A percentile compares a stretch with the other conserved stretches of the same genome.
Evolutionary conservation across 345 rosid genomes (phyloP).

Genomic region (Ceriops decandra): DNA sequence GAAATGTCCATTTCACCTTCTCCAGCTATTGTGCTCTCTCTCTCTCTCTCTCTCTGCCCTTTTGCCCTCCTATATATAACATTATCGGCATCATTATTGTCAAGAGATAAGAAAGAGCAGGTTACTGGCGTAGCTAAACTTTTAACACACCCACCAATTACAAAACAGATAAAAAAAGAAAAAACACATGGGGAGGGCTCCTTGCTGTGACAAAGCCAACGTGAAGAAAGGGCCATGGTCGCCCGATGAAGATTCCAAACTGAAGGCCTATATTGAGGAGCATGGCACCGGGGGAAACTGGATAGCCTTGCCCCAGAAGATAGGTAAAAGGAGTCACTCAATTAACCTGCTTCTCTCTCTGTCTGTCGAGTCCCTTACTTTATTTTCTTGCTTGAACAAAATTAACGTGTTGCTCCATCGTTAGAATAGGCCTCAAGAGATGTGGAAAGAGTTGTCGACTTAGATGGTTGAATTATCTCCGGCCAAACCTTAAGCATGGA

Average conservation of each 20-base stretch:
- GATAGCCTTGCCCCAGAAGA: slow-evolving; percentile 69
- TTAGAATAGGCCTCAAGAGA: slow-evolving; percentile 44
- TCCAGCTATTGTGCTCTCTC: slow-evolving; percentile 49
- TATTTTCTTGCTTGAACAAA: no score
- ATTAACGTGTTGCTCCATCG: no score
- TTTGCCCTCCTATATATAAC: slow-evolving; percentile 12
- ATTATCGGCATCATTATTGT: slow-evolving; percentile 29
- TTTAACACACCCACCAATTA: background rate
- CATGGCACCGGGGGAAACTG: slow-evolving; percentile 50
- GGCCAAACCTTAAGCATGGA: slow-evolving; percentile 57
- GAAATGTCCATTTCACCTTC: slow-evolving; percentile 47
- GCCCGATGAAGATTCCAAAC: slow-evolving; percentile 36
- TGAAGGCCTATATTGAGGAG: slow-evolving; percentile 62
- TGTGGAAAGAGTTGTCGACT: slow-evolving; percentile 60
- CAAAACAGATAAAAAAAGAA: background rate
- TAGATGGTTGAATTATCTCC: slow-evolving; percentile 55
- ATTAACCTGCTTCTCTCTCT: background rate
- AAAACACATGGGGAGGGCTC: slow-evolving; percentile 26
- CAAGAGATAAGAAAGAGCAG: slow-evolving; percentile 4
- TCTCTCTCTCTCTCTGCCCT: slow-evolving; percentile 14
- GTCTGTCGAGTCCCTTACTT: no score
- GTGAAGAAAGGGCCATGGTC: slow-evolving; percentile 34
- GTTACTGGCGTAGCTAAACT: slow-evolving; percentile 8
- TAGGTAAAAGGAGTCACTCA: slow-evolving; percentile 33
- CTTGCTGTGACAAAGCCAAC: slow-evolving; percentile 32